phyloP scores from a whole-genome alignment of 2,329 filamentous ascomycete genomes.

The Colletotrichum navitas region DNA sequence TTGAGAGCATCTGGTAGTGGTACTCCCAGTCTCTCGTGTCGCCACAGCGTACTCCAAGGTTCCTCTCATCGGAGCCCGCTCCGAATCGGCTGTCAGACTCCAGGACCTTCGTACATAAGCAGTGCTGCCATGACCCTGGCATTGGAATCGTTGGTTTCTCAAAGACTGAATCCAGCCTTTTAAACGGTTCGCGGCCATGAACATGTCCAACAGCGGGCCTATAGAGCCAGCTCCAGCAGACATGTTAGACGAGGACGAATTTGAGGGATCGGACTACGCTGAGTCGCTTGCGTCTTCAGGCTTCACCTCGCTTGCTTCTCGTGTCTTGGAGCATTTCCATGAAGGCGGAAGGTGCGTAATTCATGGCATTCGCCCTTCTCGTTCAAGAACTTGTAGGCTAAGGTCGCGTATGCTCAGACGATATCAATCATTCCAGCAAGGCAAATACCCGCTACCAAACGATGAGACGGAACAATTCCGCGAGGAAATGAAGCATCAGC shows the following conservation, averaged over 20 bases:
- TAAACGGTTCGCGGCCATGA: slow-evolving; percentile 15
- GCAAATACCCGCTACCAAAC: slow-evolving; percentile 65
- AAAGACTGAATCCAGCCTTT: background rate
- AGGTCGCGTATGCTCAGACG: slow-evolving; percentile 51
- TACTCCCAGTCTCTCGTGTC: background rate
- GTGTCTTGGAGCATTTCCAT: slow-evolving; percentile 41
- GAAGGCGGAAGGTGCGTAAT: slow-evolving; percentile 42
- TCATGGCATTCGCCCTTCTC: background rate
- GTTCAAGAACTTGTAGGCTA: slow-evolving; percentile 8
- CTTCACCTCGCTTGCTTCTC: slow-evolving; percentile 54
- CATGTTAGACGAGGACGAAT: slow-evolving; percentile 32
- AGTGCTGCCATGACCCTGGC: slow-evolving; percentile 9
- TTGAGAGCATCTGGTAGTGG: background rate
- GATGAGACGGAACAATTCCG: slow-evolving; percentile 64
- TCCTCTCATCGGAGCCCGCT: background rate
- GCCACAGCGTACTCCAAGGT: background rate
- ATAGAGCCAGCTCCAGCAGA: slow-evolving; percentile 38
- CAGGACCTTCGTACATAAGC: background rate
- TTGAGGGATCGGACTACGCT: slow-evolving; percentile 55
- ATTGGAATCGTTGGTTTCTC: background rate
- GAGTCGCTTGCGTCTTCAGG: slow-evolving; percentile 54
- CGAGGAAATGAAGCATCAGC: slow-evolving; percentile 62
- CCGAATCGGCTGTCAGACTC: background rate
- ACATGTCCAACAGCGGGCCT: slow-evolving; percentile 33
- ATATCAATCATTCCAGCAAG: slow-evolving; percentile 62